A percentile compares a stretch with the other conserved stretches of the same genome.
Conservation (phyloP, 805 yeast species). For the Zygosaccharomyces lentus region DNA sequence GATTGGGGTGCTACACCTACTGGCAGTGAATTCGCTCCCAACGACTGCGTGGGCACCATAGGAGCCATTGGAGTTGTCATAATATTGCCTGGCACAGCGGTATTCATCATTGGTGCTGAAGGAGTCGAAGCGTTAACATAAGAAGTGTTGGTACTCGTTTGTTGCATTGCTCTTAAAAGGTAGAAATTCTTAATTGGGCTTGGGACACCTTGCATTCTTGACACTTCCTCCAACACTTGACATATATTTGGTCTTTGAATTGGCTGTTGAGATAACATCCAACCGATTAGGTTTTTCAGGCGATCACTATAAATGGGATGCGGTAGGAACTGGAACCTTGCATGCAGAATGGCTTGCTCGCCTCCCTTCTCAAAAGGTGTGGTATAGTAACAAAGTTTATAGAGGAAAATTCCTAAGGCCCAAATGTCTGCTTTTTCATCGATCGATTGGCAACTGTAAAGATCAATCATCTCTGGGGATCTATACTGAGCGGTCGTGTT, state of each 20-base stretch:
- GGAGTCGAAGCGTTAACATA: neutral
- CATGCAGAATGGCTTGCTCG: conserved; percentile 59
- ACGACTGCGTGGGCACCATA: conserved; percentile 2
- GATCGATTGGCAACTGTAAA: conserved; percentile 61
- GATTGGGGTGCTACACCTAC: conserved; percentile 8
- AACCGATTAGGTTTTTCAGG: conserved; percentile 58
- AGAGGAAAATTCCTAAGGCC: conserved; percentile 78
- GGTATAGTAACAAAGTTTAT: conserved; percentile 74
- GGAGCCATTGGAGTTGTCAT: conserved; percentile 4
- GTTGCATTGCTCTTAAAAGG: conserved; percentile 26
- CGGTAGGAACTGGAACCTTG: conserved; percentile 49
- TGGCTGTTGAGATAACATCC: conserved; percentile 62
- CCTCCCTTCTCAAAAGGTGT: conserved; percentile 74
- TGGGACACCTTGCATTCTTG: conserved; percentile 51
- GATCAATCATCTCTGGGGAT: conserved; percentile 80
- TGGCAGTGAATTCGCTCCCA: conserved; percentile 6
- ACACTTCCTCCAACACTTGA: conserved; percentile 65
- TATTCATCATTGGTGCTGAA: neutral
- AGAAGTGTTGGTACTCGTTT: conserved; percentile 7
- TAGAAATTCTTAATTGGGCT: conserved; percentile 41
- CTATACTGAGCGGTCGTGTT: conserved; percentile 85
- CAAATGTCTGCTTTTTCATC: conserved; percentile 82
- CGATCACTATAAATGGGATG: conserved; percentile 57
- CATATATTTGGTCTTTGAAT: conserved; percentile 67
- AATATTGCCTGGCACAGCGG: neutral